These are phyloP conservation scores for Oropetium thomaeum DNA, from an alignment of 176 grass and related monocot species.

Conservation along the genomic window DNA sequence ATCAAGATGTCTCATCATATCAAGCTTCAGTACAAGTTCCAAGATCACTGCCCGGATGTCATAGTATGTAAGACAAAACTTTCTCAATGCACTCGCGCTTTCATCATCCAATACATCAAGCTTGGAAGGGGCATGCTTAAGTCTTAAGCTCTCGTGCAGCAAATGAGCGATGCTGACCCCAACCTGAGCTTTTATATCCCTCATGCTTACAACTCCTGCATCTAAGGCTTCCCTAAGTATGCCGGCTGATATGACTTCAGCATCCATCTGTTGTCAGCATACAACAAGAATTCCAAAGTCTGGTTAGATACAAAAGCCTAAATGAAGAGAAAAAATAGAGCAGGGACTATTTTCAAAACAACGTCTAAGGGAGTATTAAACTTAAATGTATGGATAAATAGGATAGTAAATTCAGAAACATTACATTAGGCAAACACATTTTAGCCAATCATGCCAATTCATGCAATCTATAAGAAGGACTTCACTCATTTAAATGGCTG, in stretches of 20 bases:
- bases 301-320: neutral
- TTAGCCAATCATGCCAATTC: neutral
- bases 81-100: constrained; percentile 60
- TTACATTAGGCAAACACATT: neutral
- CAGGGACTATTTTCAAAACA: neutral
- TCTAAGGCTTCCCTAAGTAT: constrained; percentile 83
- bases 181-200: constrained; percentile 69
- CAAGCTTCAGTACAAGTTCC: constrained; percentile 74
- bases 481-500: neutral
- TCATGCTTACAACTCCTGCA: constrained; percentile 62
- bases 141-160: constrained; percentile 74
- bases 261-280: constrained; percentile 71
- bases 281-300: constrained; percentile 12
- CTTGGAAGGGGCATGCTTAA: constrained; percentile 73
- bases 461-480: neutral
- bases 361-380: neutral
- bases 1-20: constrained; percentile 77
- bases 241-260: constrained; percentile 90
- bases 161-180: constrained; percentile 59
- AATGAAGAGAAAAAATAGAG: neutral
- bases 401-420: neutral
- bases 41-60: constrained; percentile 88
- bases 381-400: no score
- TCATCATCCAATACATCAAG: constrained; percentile 75
- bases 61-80: constrained; percentile 80